Conservation (phyloP, 2,329 filamentous ascomycete species). For the Calonectria pseudoreteaudii region DNA sequence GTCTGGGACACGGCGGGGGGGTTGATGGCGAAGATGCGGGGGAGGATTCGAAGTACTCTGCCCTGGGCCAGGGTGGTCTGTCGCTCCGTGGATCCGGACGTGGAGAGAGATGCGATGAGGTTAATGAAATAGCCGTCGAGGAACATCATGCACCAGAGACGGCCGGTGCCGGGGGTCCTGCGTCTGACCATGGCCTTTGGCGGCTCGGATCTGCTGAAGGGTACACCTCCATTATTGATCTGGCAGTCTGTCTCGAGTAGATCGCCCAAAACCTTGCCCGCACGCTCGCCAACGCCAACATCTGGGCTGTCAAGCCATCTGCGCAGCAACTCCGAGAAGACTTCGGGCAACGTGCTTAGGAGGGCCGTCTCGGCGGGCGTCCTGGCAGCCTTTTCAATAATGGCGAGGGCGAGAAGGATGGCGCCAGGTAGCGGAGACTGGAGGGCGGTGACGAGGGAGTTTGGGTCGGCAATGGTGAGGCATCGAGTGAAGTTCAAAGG, state of each 20-base stretch:
- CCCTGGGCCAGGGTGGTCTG: slow-evolving; percentile 65
- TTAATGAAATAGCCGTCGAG: slow-evolving; percentile 57
- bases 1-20: slow-evolving; percentile 54
- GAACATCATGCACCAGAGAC: slow-evolving; percentile 67
- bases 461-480: slow-evolving; percentile 63
- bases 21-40: slow-evolving; percentile 61
- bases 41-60: slow-evolving; percentile 63
- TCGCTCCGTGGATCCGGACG: slow-evolving; percentile 47
- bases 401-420: slow-evolving; percentile 67
- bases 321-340: slow-evolving; percentile 61
- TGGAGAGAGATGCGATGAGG: slow-evolving; percentile 54
- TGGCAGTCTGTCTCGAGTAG: slow-evolving; percentile 68
- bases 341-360: slow-evolving; percentile 60
- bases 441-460: slow-evolving; percentile 64
- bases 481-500: slow-evolving; percentile 65
- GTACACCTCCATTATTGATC: slow-evolving; percentile 45
- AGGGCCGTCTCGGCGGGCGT: slow-evolving; percentile 62
- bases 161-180: slow-evolving; percentile 60
- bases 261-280: slow-evolving; percentile 62
- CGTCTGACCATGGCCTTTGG: slow-evolving; percentile 53
- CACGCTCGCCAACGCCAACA: slow-evolving; percentile 68
- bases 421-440: slow-evolving; percentile 65
- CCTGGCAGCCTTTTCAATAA: slow-evolving; percentile 66
- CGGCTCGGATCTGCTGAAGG: slow-evolving; percentile 35
- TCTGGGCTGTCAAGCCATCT: slow-evolving; percentile 66